These are phyloP conservation scores for Termitomyces eurrhizus DNA, from an alignment of 768 basidiomycete species.

Conservation along the genomic window DNA sequence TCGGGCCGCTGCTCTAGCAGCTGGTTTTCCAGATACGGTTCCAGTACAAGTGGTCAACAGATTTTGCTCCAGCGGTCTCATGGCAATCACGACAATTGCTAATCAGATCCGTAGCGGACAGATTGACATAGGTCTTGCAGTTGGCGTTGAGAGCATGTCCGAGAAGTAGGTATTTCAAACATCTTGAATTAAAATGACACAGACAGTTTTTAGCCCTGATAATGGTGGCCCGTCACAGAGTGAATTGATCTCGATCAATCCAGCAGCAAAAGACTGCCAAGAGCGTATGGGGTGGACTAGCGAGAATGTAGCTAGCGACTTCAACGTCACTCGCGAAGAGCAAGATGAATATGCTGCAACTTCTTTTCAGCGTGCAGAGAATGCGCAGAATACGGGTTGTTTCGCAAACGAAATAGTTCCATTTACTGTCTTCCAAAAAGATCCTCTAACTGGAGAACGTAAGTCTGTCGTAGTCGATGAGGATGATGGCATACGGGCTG, in stretches of 20 bases:
- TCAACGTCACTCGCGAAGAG: conserved; percentile 63
- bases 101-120: conserved; percentile 77
- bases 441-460: conserved; percentile 49
- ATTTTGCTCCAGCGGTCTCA: conserved; percentile 84
- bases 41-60: conserved; percentile 75
- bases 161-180: conserved; percentile 45
- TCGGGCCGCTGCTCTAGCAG: conserved; percentile 70
- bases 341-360: conserved; percentile 73
- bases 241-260: conserved; percentile 53
- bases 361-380: conserved; percentile 78
- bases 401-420: conserved; percentile 74
- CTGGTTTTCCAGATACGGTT: conserved; percentile 75
- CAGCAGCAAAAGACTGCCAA: conserved; percentile 55
- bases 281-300: conserved; percentile 89
- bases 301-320: conserved; percentile 80
- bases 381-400: conserved; percentile 61
- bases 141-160: conserved; percentile 89
- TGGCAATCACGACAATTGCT: conserved; percentile 74
- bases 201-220: conserved; percentile 48
- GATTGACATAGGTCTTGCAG: conserved; percentile 73
- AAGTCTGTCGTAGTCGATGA: conserved; percentile 51
- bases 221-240: conserved; percentile 56
- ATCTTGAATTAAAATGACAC: neutral
- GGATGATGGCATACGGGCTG: conserved; percentile 78
- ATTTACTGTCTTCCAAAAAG: conserved; percentile 60